Conservation (phyloP, 2,329 filamentous ascomycete genomes). For the Bisporella sp. region DNA sequence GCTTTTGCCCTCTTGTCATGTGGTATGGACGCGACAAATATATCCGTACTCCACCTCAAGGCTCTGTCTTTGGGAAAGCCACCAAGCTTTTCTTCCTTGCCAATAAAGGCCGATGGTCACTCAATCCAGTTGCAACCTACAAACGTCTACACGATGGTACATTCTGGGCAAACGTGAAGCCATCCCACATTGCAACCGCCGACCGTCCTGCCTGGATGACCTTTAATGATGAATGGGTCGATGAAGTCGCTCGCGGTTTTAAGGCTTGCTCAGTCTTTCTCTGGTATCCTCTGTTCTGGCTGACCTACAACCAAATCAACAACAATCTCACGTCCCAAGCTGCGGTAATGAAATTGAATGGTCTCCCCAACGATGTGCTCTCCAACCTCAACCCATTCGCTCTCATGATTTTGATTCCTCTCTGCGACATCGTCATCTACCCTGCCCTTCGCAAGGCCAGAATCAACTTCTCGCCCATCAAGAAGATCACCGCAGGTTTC, state of each 20-base stretch:
- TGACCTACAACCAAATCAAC: slow-evolving; percentile 53
- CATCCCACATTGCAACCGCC: slow-evolving; percentile 48
- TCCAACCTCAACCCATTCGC: slow-evolving; percentile 70
- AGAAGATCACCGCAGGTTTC: slow-evolving; percentile 68
- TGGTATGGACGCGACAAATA: slow-evolving; percentile 53
- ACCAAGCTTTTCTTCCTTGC: slow-evolving; percentile 52
- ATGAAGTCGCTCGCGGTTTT: slow-evolving; percentile 66
- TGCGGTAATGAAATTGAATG: slow-evolving; percentile 57
- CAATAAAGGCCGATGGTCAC: slow-evolving; percentile 55
- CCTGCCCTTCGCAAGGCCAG: slow-evolving; percentile 56
- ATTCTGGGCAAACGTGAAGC: slow-evolving; percentile 65
- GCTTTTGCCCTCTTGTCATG: slow-evolving; percentile 54
- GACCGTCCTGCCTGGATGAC: slow-evolving; percentile 67
- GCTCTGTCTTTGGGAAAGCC: slow-evolving; percentile 65
- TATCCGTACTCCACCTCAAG: slow-evolving; percentile 57
- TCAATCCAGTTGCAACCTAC: slow-evolving; percentile 53
- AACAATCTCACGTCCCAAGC: slow-evolving; percentile 58
- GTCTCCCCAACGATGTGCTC: slow-evolving; percentile 71
- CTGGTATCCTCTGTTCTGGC: slow-evolving; percentile 46
- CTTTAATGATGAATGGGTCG: slow-evolving; percentile 78
- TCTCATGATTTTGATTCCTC: slow-evolving; percentile 67
- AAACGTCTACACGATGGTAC: slow-evolving; percentile 42
- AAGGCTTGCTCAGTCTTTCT: slow-evolving; percentile 63
- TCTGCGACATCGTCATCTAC: slow-evolving; percentile 64
- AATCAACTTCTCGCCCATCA: slow-evolving; percentile 67